These are phyloP conservation scores for Diaporthe vexans DNA, from an alignment of 2,329 filamentous ascomycete genomes.

Conservation along the genomic window DNA sequence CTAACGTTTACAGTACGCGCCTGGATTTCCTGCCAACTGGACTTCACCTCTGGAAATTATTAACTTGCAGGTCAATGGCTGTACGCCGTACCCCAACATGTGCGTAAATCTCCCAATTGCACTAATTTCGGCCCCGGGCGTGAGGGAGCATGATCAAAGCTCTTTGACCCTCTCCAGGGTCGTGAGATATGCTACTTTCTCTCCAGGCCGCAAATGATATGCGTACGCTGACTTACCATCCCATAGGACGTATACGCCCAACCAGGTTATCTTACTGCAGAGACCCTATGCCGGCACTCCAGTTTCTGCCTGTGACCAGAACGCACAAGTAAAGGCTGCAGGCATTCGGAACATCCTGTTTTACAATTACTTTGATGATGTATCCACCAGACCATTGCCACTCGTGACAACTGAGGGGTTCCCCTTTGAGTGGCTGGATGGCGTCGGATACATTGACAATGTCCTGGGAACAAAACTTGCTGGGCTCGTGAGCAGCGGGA, in stretches of 20 bases:
- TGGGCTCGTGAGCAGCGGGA: conserved; percentile 6
- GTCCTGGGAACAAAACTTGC: conserved; percentile 21
- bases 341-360: conserved; percentile 28
- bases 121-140: too few species aligned
- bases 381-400: conserved; percentile 29
- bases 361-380: conserved; percentile 29
- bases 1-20: background rate
- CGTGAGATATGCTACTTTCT: background rate
- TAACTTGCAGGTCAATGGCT: conserved; percentile 27
- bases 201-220: too few species aligned
- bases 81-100: conserved; percentile 26
- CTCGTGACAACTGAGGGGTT: conserved; percentile 26
- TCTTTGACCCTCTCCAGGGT: background rate
- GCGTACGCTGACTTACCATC: background rate
- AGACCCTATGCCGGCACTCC: conserved; percentile 21
- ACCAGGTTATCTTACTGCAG: conserved; percentile 31
- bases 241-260: conserved; percentile 12
- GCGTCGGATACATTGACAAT: conserved; percentile 28
- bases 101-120: background rate
- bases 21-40: conserved; percentile 36
- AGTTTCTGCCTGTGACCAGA: conserved; percentile 14
- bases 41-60: conserved; percentile 32
- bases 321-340: conserved; percentile 22
- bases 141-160: too few species aligned
- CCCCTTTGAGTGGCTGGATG: conserved; percentile 36